Base-by-base conservation (phyloP, 2,329 filamentous ascomycete genomes). In the Helotiales sp. region DNA sequence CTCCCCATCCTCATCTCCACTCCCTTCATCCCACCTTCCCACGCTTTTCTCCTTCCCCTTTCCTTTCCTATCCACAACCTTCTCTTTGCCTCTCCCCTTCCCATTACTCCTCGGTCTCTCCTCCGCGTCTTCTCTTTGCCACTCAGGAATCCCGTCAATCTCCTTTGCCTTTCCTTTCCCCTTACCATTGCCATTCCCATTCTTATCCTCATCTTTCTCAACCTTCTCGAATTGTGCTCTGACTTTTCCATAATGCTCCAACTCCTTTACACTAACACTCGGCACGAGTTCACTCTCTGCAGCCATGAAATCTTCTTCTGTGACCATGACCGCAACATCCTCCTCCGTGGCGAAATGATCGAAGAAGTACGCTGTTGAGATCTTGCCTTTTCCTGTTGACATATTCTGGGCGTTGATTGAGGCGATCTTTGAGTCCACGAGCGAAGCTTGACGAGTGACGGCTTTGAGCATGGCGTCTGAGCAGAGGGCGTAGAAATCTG, bases 391-490 rank as follows among this genome's bases (percentile, higher is more conserved):
- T 5, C 66, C 59, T 5, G 46, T 50, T 10, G 34, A 19, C n/a
- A 24, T 22, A 72, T 78, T 52, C 59, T 5, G 73, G 2, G 76
- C 72, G 67, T 90, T 90, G 72, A 96, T 79, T 4, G 81, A 79
- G 22, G 82, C 82, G 64, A 99, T 89, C 73, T 95, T 95, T 51
- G 84, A 80, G 71, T 99, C 95, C 2, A 98, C 93, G 1, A 84
- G 80, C 1, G 85, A 83, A 2, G 95, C 92, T 71, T 96, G 91
- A 5, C 95, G 86, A 2, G 95, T 99, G 58, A 99, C 93, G 19
- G 95, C 95, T 74, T 99, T 98, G 66, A 99, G 88, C 95, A 99
- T 99, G 52, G 95, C 92, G 73, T 99, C 95, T 42, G 92, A 96
- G 77, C 93, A 98, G 19, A 99, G 82, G 0, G 95, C 95, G 74